Percentiles rank a stretch among this genome's conserved stretches.
These are phyloP conservation scores for Solanum pennellii DNA, from an alignment of 257 asterid species.

Conservation along the genomic window DNA sequence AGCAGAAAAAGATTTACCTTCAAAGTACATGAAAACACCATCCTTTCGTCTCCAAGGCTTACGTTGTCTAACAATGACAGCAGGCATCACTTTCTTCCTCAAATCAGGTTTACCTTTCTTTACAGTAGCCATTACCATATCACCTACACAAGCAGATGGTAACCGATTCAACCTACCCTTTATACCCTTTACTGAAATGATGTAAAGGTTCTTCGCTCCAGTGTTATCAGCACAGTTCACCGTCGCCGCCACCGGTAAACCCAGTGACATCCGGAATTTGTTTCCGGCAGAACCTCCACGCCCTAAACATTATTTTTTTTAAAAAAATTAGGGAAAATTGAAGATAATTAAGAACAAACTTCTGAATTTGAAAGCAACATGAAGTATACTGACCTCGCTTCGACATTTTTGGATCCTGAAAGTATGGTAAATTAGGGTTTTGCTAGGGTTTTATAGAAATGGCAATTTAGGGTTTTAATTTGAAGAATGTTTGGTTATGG, in stretches of 20 bases:
- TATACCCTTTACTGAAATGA: slow-evolving; percentile 51
- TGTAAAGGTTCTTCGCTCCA: slow-evolving; percentile 45
- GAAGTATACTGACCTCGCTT: slow-evolving; percentile 23
- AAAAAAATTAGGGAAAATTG: background rate
- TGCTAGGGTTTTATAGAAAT: background rate
- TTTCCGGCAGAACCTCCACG: slow-evolving; percentile 64
- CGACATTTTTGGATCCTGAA: slow-evolving; percentile 21
- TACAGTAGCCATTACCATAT: slow-evolving; percentile 71
- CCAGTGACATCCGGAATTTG: slow-evolving; percentile 58
- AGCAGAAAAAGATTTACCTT: slow-evolving; percentile 10
- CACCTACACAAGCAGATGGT: slow-evolving; percentile 62
- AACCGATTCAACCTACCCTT: slow-evolving; percentile 52
- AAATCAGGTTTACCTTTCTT: slow-evolving; percentile 64
- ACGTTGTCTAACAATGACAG: slow-evolving; percentile 51
- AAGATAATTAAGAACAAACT: background rate
- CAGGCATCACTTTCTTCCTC: slow-evolving; percentile 66
- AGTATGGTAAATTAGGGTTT: background rate
- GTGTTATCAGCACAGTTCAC: slow-evolving; percentile 54
- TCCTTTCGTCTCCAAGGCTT: slow-evolving; percentile 67
- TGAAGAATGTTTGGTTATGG: background rate
- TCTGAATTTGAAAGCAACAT: background rate
- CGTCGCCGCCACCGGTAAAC: slow-evolving; percentile 63
- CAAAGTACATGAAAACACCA: slow-evolving; percentile 55
- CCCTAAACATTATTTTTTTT: slow-evolving; percentile 20
- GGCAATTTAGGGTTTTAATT: background rate